Evolutionary conservation across 2,329 filamentous ascomycete species (phyloP).

Genomic region (Monilinia aucupariae): DNA sequence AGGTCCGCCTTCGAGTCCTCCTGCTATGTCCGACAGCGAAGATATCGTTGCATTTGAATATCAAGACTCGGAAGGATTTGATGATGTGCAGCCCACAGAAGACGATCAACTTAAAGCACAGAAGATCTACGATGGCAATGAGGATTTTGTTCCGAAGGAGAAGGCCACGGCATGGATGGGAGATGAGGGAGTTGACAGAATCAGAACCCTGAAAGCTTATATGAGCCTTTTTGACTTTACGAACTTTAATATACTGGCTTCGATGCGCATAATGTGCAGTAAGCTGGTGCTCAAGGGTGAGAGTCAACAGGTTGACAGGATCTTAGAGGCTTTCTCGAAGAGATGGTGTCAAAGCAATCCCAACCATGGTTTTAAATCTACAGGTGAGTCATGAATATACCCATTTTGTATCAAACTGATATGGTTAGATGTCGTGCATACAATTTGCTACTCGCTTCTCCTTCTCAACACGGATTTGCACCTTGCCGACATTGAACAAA

Average conservation of each 20-base stretch:
- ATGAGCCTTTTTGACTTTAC: conserved; percentile 89
- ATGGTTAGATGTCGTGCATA: conserved; percentile 79
- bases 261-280: conserved; percentile 74
- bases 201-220: conserved; percentile 65
- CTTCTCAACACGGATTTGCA: conserved; percentile 95
- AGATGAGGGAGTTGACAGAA: conserved; percentile 58
- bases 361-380: conserved; percentile 85
- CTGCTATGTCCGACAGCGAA: conserved; percentile 31
- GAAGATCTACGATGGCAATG: conserved; percentile 77
- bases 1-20: conserved; percentile 18
- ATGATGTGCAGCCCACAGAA: conserved; percentile 26
- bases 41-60: conserved; percentile 28
- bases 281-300: conserved; percentile 81
- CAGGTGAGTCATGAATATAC: conserved; percentile 51
- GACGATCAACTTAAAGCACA: conserved; percentile 73
- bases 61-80: conserved; percentile 1
- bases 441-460: conserved; percentile 92
- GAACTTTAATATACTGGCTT: conserved; percentile 70
- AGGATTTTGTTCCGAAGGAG: conserved; percentile 72
- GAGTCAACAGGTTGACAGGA: conserved; percentile 93
- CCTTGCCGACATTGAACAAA: conserved; percentile 87
- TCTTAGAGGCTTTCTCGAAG: conserved; percentile 80
- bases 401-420: conserved; percentile 18
- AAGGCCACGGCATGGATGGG: conserved; percentile 78
- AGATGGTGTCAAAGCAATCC: conserved; percentile 93